These are phyloP conservation scores for Monilinia laxa DNA, from an alignment of 2,329 filamentous ascomycete genomes.

Conservation along the genomic window DNA sequence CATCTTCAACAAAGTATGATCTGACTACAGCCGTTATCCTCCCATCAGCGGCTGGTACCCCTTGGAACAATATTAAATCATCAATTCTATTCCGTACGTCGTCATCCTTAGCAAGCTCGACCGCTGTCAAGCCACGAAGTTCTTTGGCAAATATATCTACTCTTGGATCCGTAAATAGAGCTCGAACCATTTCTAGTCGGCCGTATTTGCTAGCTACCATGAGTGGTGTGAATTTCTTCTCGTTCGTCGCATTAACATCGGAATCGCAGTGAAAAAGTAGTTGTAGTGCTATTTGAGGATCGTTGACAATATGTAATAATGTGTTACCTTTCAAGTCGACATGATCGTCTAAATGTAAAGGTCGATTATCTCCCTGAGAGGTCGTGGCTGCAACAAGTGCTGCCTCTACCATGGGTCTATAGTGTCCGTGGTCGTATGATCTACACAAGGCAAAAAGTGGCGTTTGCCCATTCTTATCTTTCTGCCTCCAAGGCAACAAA, in stretches of 20 bases:
- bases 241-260: slow-evolving; percentile 94
- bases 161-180: slow-evolving; percentile 81
- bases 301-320: slow-evolving; percentile 90
- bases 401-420: slow-evolving; percentile 81
- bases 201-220: slow-evolving; percentile 99
- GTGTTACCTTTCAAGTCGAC: slow-evolving; percentile 92
- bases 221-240: slow-evolving; percentile 89
- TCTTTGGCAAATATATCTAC: slow-evolving; percentile 86
- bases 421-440: slow-evolving; percentile 90
- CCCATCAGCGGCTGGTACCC: slow-evolving; percentile 67
- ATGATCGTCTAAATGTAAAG: slow-evolving; percentile 89
- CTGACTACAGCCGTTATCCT: slow-evolving; percentile 90
- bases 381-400: slow-evolving; percentile 72
- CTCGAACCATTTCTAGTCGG: slow-evolving; percentile 86
- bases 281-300: slow-evolving; percentile 70
- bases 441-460: slow-evolving; percentile 92
- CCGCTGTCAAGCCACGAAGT: slow-evolving; percentile 82
- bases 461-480: slow-evolving; percentile 97
- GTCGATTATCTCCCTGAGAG: slow-evolving; percentile 73
- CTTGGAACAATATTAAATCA: slow-evolving; percentile 82
- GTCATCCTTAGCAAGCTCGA: slow-evolving; percentile 96
- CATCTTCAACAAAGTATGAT: slow-evolving; percentile 96
- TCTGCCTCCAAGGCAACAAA: slow-evolving; percentile 82
- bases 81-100: slow-evolving; percentile 96
- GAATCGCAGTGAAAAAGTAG: slow-evolving; percentile 84